Base-by-base conservation (phyloP, 2,329 filamentous ascomycete species). In the Raffaelea deltoideospora region DNA sequence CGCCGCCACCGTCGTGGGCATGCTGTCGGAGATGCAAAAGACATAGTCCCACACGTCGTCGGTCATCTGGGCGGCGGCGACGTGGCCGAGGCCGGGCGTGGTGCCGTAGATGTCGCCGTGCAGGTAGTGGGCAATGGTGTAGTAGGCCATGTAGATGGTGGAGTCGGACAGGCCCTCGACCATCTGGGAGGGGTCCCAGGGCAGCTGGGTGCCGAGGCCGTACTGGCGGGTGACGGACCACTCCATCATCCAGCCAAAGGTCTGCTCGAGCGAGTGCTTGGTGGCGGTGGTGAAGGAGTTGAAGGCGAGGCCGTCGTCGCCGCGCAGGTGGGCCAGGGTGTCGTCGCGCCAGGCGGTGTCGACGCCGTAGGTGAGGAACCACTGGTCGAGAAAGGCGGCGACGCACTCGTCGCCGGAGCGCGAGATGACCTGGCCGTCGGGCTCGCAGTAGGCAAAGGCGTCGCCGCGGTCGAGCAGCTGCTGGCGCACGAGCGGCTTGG, bases 41-140 rank as follows among this genome's bases (percentile, higher is more conserved):
- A 96, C 64, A 54, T 93, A 95, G 59, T 98, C 88, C 86, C 87
- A 98, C 33, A 94, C 83, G 48, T 92, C 85, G 46, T 95, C 87
- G 9, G 71, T 85, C 79, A 96, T 87, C 58, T 95, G 85, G 40
- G 90, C 83, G 1, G 85, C 65, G 31, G 68, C 72, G 46, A 96
- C 10, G 20, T 10, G 13, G 10, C 22, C 33, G 4, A 10, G 22
- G 68, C 32, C 73, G 69, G 48, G 76, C 74, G 36, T 47, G 39
- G 41, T 37, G 34, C 90, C 90, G 47, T 85, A 96, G 42, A 90
- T 76, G 49, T 96, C 90, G 35, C 72, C 75, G 60, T 94, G 86
- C 23, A 94, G 69, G 54, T 57, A 63, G 45, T 67, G 72, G 18
- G 66, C 65, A 37, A 79, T 60, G 10, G 76, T 79, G 53, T 84